A percentile compares a stretch with the other conserved stretches of the same genome.
phyloP scores from a whole-genome alignment of 225 moss, liverwort and hornwort genomes.

The Climacium dendroides region DNA sequence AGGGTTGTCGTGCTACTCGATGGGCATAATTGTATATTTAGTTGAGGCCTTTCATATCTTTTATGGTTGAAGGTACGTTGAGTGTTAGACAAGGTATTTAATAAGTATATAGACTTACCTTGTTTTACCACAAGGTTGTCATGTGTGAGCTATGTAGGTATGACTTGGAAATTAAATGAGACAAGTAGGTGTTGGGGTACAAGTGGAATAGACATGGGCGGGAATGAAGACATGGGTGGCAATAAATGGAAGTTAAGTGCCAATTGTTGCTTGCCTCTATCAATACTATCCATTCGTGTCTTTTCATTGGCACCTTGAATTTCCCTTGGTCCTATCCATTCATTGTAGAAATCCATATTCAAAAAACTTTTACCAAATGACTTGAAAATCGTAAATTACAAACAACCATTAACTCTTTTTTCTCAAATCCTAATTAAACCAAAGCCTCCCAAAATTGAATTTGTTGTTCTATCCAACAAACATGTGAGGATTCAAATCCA shows the following conservation, averaged over 20 bases:
- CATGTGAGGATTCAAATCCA: rapidly evolving
- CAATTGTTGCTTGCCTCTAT: rapidly evolving
- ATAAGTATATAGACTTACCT: too few species aligned
- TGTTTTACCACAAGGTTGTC: not conserved
- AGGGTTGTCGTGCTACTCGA: rapidly evolving
- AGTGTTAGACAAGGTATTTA: not conserved
- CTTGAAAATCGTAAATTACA: not conserved
- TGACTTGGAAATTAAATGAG: not conserved
- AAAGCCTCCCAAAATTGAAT: not conserved
- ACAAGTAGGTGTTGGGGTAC: rapidly evolving
- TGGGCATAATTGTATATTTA: not conserved
- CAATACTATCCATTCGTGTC: not conserved
- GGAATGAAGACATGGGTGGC: too few species aligned
- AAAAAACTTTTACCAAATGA: rapidly evolving
- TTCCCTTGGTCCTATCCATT: not conserved
- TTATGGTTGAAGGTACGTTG: not conserved
- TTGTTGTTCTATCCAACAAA: rapidly evolving
- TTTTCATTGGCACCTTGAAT: not conserved
- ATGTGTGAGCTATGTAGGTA: not conserved
- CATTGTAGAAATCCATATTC: not conserved
- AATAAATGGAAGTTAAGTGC: not conserved
- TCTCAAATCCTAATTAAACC: not conserved
- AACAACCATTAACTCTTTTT: not conserved
- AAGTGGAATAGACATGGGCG: rapidly evolving
- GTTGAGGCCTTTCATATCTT: rapidly evolving